Base-by-base conservation (phyloP, 306 rosid species). In the Dalbergia cultrata region DNA sequence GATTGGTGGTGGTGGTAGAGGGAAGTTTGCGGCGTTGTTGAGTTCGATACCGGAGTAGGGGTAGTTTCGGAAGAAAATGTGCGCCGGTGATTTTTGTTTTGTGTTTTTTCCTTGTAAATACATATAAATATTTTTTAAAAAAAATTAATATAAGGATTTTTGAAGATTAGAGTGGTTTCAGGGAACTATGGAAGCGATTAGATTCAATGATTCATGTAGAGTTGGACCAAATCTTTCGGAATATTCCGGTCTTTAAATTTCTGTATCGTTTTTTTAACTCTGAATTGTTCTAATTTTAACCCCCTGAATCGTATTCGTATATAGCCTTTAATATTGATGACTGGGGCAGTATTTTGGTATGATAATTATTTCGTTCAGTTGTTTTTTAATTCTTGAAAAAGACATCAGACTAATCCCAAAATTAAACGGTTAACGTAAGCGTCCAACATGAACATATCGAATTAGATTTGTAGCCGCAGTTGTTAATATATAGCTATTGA, bases 11-110 rank as follows among this genome's bases (percentile, higher is more conserved):
- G 67, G 90, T 3, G 43, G 86, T 2, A 63, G 79, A 6, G 84
- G 75, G 2, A 82, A 82, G 17, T 85, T 77, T 34, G 7, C 87
- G 7, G 94, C 93, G 33, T 61, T 84, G 70, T 84, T 96, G 91
- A 85, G 58, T 66, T 81, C 97, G 0, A 93, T 96, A 26, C 97
- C 95, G 12, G 99, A 96, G 84, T 96, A 92, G 74, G 85, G 89
- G 73, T 75, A 83, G 44, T 79, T 63, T 72, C 72, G 85, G 90
- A 90, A 78, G 26, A 58, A 54, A 65, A 62, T 57, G 9, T 13
- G 56, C 3, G 44, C 13, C 39, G 58, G 52, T 44, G 75, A 62
- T 80, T 80, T 80, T 61, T 26, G 58, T 39, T 8, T 6, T n/a
- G n/a, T n/a, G n/a, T 13, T 45, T 16, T 71, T 31, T 8, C 13